Evolutionary conservation across 495 filamentous ascomycete species (phyloP).

Genomic region (Trichoderma asperelloides): DNA sequence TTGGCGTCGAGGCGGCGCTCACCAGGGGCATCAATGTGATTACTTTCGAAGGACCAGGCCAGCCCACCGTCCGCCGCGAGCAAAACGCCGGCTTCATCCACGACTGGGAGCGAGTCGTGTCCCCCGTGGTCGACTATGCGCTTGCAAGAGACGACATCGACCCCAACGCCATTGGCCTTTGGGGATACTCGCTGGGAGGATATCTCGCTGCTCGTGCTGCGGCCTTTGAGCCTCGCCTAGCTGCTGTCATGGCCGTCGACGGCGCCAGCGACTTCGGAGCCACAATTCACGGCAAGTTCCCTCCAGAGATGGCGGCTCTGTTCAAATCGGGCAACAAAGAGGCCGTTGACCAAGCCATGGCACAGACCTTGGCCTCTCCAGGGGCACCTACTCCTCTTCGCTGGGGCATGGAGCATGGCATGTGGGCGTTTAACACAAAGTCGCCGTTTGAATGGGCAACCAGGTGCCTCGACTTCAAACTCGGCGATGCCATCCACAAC

Average conservation of each 20-base stretch:
- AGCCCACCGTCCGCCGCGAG: conserved; percentile 32
- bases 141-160: conserved; percentile 22
- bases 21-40: conserved; percentile 39
- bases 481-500: conserved; percentile 21
- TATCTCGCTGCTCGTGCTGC: conserved; percentile 30
- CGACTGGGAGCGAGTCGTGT: conserved; percentile 39
- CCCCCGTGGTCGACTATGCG: conserved; percentile 36
- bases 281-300: conserved; percentile 10
- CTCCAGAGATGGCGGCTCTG: conserved; percentile 8
- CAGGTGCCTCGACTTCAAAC: conserved; percentile 15
- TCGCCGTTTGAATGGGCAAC: conserved; percentile 24
- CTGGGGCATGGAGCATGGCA: conserved; percentile 33
- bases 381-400: conserved; percentile 10
- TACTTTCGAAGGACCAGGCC: conserved; percentile 43
- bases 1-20: conserved; percentile 23
- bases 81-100: conserved; percentile 40
- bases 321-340: conserved; percentile 12
- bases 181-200: conserved; percentile 34
- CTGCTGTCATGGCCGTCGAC: conserved; percentile 30
- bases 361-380: background rate
- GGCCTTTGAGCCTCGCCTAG: conserved; percentile 34
- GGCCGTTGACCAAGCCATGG: background rate
- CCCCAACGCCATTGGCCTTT: conserved; percentile 18
- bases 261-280: conserved; percentile 25
- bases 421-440: conserved; percentile 30